Evolutionary conservation across 805 yeast genomes (phyloP), one percentile per base, ranked within the genome.

Genomic region (Yarrowia divulgata): DNA sequence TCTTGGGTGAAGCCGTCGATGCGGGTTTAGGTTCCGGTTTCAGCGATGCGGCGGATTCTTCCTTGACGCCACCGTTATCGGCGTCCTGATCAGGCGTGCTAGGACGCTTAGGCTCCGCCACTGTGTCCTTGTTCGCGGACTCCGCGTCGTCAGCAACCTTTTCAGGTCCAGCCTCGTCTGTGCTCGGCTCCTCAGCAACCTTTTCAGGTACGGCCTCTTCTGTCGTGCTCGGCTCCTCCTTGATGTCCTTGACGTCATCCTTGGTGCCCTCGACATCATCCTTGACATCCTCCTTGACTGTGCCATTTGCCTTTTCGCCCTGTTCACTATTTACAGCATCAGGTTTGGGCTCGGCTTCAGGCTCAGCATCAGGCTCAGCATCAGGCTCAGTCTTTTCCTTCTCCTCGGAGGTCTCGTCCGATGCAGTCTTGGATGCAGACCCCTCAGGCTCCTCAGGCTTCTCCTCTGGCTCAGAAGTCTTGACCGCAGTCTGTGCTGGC

Each of bases 311-410:
- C 40, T 42, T 18, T 7, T 6, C 43, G 39, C 18, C 49, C 39
- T 29, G 13, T 13, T n/a, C 64, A 57, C 49, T 57, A 57, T 40
- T 23, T 57, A 40, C 63, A 57, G 32, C 63, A 29, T 57, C 63
- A 29, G 10, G 34, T 57, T 57, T 23, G 63, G 63, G n/a, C 23
- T 10, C 34, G 12, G 48, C 16, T 29, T 16, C 66, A 7, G 66
- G 34, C 42, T 57, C 49, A 16, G 49, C n/a, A n/a, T n/a, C n/a
- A n/a, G 63, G n/a, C 23, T 10, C 34, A 7, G 48, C 16, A 16
- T 16, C 66, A 7, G 66, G 34, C 42, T 57, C 49, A 16, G 49
- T 19, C n/a, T 57, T 8, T 3, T 57, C 62, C 45, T n/a, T 37
- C 48, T 57, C 50, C 10, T 32, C 32, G 19, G 37, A 8, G 23